These are phyloP conservation scores for Rostrohypoxylon terebratum DNA, from an alignment of 495 filamentous ascomycete species.

Conservation along the genomic window DNA sequence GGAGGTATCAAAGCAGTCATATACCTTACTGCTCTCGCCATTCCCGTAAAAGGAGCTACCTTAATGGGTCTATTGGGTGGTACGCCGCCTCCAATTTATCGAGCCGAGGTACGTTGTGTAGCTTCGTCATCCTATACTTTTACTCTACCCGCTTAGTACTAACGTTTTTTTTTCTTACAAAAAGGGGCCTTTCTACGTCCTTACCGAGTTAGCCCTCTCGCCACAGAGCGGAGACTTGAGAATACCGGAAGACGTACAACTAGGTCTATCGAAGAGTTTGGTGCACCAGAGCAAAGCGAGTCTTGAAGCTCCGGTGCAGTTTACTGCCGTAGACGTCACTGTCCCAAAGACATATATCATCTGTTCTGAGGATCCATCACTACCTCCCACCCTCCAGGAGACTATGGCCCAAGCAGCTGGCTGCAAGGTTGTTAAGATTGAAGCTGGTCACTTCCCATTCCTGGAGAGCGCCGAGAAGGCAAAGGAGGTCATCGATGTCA, in stretches of 20 bases:
- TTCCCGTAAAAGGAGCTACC: slow-evolving; percentile 28
- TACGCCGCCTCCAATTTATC: slow-evolving; percentile 36
- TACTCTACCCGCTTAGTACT: not conserved
- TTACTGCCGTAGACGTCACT: slow-evolving; percentile 38
- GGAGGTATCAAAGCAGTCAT: slow-evolving; percentile 53
- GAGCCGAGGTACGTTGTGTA: slow-evolving; percentile 29
- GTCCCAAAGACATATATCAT: slow-evolving; percentile 45
- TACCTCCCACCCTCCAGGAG: slow-evolving; percentile 36
- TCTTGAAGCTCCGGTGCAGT: slow-evolving; percentile 26
- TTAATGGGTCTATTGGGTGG: slow-evolving; percentile 26
- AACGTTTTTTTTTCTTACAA: not conserved
- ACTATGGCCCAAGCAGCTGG: slow-evolving; percentile 16
- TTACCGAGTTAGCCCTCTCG: slow-evolving; percentile 27
- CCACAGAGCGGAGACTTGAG: not conserved
- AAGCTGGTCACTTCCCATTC: slow-evolving; percentile 36
- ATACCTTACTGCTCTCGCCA: slow-evolving; percentile 49
- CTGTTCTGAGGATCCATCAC: slow-evolving; percentile 32
- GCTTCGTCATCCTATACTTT: not conserved
- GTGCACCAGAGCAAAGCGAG: slow-evolving; percentile 43
- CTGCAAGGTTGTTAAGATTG: slow-evolving; percentile 27
- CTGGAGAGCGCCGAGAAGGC: slow-evolving; percentile 31
- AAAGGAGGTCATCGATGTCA: slow-evolving; percentile 30
- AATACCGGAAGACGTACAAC: slow-evolving; percentile 17
- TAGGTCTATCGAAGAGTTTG: slow-evolving; percentile 19
- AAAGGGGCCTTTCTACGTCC: slow-evolving; percentile 40